Evolutionary conservation across 805 yeast species (phyloP), one percentile per base, ranked within the genome.

Genomic region (Candida anglica): DNA sequence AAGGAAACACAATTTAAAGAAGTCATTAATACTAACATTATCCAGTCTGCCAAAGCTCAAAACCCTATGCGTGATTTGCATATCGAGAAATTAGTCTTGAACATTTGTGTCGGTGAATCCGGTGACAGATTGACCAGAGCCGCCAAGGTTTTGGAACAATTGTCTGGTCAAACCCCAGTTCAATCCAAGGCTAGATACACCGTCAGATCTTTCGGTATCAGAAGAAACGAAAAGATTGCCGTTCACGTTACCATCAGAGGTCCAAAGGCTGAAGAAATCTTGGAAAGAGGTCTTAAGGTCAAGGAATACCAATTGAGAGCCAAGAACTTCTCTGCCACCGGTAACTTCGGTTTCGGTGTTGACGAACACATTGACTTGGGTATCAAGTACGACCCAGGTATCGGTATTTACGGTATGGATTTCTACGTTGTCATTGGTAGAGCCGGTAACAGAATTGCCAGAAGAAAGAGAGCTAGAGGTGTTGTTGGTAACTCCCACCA

Each of bases 41-140:
- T 16, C 38, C 47, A 56, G 61, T 53, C 63, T 52, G 54, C 59
- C 44, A 57, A 60, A 51, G 48, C 86, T 63, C 86, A 81, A 73
- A 93, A 93, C 79, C 80, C 86, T 75, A 91, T 93, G 98, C 93
- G 96, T 77, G 98, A 93, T 63, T 80, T 93, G 75, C 89, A 84
- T 79, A 91, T 93, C 79, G 98, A 93, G 79, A 93, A 93, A 79
- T 84, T 93, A 75, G 97, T 93, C 75, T 86, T 93, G 75, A 93
- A 93, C 93, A 93, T 93, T 77, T 89, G 95, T 75, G 98, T 93
- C 73, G 98, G 98, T 79, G 98, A 93, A 79, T 89, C 97, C 74
- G 98, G 98, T 81, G 98, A 93, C 76, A 86, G 98, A 84, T 87
- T 93, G 73, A 93, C 98, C 79, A 91, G 98, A 86, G 98, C 98